These are phyloP conservation scores for Firmiana major DNA, from an alignment of 345 rosid species.

Conservation along the genomic window DNA sequence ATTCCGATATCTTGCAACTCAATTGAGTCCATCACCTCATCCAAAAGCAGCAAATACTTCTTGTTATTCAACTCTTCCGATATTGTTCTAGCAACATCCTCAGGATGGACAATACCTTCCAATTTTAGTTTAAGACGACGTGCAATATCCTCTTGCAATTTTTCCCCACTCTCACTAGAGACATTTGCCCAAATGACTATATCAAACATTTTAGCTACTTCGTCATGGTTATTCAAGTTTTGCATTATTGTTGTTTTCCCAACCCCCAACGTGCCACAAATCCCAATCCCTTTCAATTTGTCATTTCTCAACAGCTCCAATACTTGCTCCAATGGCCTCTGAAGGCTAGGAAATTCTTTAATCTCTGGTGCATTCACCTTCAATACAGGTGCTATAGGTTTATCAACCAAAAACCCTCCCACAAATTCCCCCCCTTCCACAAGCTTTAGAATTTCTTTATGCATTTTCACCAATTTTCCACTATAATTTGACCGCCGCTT, in stretches of 20 bases:
- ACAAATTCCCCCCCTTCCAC: constrained; percentile 9
- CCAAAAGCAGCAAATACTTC: constrained; percentile 29
- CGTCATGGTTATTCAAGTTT: constrained; percentile 26
- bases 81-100: constrained; percentile 17
- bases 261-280: constrained; percentile 27
- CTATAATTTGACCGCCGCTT: constrained; percentile 8
- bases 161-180: constrained; percentile 10
- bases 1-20: constrained; percentile 21
- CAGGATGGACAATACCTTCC: neutral
- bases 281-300: constrained; percentile 16
- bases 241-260: constrained; percentile 35
- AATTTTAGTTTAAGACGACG: constrained; percentile 8
- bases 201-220: constrained; percentile 27
- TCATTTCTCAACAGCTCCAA: constrained; percentile 9
- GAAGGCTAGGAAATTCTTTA: constrained; percentile 14
- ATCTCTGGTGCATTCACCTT: constrained; percentile 6
- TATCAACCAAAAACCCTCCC: constrained; percentile 14
- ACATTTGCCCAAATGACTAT: constrained; percentile 24
- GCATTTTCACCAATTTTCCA: constrained; percentile 13
- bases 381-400: constrained; percentile 6
- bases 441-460: constrained; percentile 5
- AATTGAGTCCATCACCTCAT: constrained; percentile 19
- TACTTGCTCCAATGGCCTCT: constrained; percentile 7
- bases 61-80: constrained; percentile 19
- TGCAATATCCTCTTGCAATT: constrained; percentile 19